A percentile compares a stretch with the other conserved stretches of the same genome.
These are phyloP conservation scores for Nectriaceae sp. DNA, from an alignment of 2,329 filamentous ascomycete genomes.

Conservation along the genomic window DNA sequence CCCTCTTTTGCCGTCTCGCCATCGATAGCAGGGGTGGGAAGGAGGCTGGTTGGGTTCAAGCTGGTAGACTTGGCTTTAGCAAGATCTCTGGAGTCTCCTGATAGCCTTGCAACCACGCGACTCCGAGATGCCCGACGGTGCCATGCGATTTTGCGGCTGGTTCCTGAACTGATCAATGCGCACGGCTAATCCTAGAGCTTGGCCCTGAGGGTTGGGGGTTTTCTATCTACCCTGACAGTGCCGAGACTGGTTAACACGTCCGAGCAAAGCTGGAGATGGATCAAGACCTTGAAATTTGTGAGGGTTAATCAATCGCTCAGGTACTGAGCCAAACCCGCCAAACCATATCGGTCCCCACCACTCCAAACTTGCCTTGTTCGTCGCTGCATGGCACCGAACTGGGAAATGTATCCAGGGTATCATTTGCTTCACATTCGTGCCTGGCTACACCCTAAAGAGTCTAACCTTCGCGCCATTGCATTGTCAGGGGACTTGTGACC, in stretches of 20 bases:
- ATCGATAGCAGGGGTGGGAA: not conserved
- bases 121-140: not conserved
- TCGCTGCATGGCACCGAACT: slow-evolving; percentile 15
- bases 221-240: no score
- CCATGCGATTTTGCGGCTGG: not conserved
- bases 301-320: not conserved
- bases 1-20: no score
- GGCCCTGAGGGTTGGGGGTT: not conserved
- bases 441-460: slow-evolving; percentile 9
- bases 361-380: not conserved
- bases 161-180: not conserved
- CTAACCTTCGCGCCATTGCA: slow-evolving; percentile 9
- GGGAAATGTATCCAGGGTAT: slow-evolving; percentile 17
- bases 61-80: not conserved
- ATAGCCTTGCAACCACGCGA: not conserved
- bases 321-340: no score
- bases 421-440: slow-evolving; percentile 8
- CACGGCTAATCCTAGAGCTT: not conserved
- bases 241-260: not conserved
- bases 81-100: not conserved
- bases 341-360: not conserved
- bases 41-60: not conserved
- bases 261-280: not conserved
- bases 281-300: not conserved
- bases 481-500: slow-evolving; percentile 2